Conservation (phyloP, 108 stramenopile species). For the Ochromonas danica region DNA sequence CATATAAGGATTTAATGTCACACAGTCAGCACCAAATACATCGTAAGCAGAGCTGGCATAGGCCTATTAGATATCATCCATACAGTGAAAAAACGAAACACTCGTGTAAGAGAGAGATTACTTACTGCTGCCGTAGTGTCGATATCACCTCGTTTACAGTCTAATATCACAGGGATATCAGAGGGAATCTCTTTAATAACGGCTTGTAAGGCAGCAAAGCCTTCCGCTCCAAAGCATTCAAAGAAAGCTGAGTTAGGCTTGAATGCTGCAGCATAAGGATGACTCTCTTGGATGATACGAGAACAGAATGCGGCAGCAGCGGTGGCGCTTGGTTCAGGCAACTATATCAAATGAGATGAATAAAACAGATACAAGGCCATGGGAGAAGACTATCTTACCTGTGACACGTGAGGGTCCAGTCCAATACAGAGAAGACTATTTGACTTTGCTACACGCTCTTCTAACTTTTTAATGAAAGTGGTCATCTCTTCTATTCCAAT, state of each 20-base stretch:
- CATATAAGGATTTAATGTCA: slow-evolving; percentile 89
- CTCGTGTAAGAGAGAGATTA: background rate
- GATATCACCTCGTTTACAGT: slow-evolving; percentile 96
- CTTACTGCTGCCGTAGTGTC: slow-evolving; percentile 72
- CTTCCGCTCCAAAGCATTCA: slow-evolving; percentile 81
- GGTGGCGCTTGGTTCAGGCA: slow-evolving; percentile 41
- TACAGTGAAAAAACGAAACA: too few relatives aligned
- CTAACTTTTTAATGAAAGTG: slow-evolving; percentile 7
- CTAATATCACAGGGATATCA: slow-evolving; percentile 81
- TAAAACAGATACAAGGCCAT: background rate
- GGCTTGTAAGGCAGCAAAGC: slow-evolving; percentile 66
- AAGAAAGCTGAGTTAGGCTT: slow-evolving; percentile 99
- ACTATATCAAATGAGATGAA: slow-evolving; percentile 26
- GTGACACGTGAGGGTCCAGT: slow-evolving; percentile 81
- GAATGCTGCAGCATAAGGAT: slow-evolving; percentile 74
- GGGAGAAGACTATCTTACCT: slow-evolving; percentile 50
- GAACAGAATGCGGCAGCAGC: slow-evolving; percentile 83
- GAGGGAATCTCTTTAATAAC: slow-evolving; percentile 66
- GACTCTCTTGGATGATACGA: slow-evolving; percentile 81
- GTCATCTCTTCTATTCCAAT: too few relatives aligned
- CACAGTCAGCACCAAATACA: slow-evolving; percentile 75
- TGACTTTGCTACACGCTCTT: slow-evolving; percentile 2
- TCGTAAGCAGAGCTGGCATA: slow-evolving; percentile 87
- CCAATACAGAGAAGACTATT: slow-evolving; percentile 92
- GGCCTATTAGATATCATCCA: slow-evolving; percentile 56